phyloP scores from a whole-genome alignment of 139 green algal species.

The Closterium sp. region DNA sequence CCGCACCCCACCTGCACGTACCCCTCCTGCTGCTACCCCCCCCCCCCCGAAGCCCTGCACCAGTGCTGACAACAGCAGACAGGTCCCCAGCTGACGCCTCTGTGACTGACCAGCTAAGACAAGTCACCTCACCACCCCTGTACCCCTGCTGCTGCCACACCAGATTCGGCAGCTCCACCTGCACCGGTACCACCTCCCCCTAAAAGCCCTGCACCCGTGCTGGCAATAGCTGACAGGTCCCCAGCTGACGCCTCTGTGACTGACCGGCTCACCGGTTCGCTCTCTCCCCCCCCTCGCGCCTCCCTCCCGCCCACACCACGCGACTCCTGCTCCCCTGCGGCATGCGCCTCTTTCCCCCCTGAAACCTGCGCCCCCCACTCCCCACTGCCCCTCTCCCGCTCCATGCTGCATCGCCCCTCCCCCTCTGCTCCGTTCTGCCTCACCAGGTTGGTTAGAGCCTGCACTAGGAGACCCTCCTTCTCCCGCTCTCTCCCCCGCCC shows the following conservation, averaged over 20 bases:
- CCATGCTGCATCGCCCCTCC: background rate
- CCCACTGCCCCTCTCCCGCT: too few relatives aligned
- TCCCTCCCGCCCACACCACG: background rate
- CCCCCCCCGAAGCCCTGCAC: too few relatives aligned
- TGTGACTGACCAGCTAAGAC: background rate
- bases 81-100: background rate
- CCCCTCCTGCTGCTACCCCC: too few relatives aligned
- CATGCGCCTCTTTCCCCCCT: background rate
- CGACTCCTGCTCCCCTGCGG: background rate
- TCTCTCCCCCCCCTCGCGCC: background rate
- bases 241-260: background rate
- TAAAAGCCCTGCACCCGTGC: too few relatives aligned
- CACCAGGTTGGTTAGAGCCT: background rate
- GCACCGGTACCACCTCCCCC: too few relatives aligned
- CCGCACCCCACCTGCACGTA: too few relatives aligned
- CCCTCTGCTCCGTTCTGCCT: background rate
- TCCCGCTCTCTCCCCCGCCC: background rate
- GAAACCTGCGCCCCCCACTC: too few relatives aligned
- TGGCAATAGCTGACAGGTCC: background rate
- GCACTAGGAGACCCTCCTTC: background rate
- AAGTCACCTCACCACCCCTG: background rate
- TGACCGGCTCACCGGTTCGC: background rate
- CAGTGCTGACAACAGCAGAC: background rate
- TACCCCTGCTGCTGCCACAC: too few relatives aligned
- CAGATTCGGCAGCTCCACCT: too few relatives aligned